Evolutionary conservation across 140 eudicot genomes (phyloP).

Genomic region (Eryngium alpinum): DNA sequence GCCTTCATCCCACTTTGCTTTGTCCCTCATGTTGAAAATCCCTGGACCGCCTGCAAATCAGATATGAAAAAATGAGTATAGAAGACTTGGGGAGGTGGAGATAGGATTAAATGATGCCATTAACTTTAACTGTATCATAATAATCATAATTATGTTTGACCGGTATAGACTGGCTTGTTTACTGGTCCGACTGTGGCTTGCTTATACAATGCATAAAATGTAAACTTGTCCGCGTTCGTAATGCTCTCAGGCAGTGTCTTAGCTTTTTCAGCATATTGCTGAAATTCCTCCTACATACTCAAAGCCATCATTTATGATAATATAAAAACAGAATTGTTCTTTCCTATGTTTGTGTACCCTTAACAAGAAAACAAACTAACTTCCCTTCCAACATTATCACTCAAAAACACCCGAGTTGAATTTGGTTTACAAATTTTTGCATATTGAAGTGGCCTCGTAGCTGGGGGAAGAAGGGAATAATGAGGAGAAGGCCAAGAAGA

Average conservation of each 20-base stretch:
- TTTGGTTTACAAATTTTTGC: too few relatives aligned
- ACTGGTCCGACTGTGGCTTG: slow-evolving; percentile 56
- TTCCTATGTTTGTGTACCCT: too few relatives aligned
- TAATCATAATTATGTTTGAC: not conserved
- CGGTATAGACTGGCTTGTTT: slow-evolving; percentile 35
- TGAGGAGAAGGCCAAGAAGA: too few relatives aligned
- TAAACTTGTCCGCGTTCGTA: slow-evolving; percentile 41
- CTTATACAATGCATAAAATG: slow-evolving; percentile 47
- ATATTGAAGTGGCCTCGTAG: too few relatives aligned
- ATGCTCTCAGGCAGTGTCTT: slow-evolving; percentile 47
- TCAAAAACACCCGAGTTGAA: too few relatives aligned
- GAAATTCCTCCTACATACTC: slow-evolving; percentile 48
- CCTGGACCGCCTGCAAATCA: slow-evolving; percentile 50
- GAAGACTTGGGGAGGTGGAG: not conserved
- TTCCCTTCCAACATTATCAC: too few relatives aligned
- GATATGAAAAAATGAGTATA: not conserved
- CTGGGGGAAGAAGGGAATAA: too few relatives aligned
- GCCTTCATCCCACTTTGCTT: slow-evolving; percentile 66
- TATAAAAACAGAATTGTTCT: too few relatives aligned
- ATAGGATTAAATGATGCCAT: not conserved
- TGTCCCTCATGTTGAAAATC: slow-evolving; percentile 44
- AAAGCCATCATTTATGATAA: not conserved
- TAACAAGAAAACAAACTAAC: too few relatives aligned
- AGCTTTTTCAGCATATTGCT: slow-evolving; percentile 51
- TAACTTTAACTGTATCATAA: not conserved